These are phyloP conservation scores for Solidago caesia DNA, from an alignment of 129 eudicot genomes.

Conservation along the genomic window DNA sequence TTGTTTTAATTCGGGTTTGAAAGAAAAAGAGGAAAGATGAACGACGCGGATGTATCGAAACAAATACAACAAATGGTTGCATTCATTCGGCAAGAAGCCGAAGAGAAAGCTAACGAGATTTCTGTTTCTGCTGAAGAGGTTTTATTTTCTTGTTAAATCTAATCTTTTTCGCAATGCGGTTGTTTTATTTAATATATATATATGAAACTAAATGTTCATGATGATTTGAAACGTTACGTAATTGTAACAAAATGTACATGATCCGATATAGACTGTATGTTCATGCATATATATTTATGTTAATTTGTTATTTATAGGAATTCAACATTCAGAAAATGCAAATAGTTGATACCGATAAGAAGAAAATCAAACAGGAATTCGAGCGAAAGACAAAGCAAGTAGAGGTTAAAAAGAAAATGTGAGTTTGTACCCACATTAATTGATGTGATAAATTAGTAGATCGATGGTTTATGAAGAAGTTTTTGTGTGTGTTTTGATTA, in stretches of 20 bases:
- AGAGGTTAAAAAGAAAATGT: conserved; percentile 78
- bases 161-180: neutral
- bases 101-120: conserved; percentile 75
- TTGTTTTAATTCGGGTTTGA: neutral
- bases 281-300: neutral
- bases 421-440: neutral
- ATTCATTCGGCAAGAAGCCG: conserved; percentile 71
- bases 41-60: conserved; percentile 62
- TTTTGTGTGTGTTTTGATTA: neutral
- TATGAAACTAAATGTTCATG: neutral
- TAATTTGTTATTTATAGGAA: conserved; percentile 44
- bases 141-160: neutral
- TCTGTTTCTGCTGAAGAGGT: conserved; percentile 74
- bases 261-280: neutral
- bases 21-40: conserved; percentile 40
- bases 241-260: neutral
- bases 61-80: conserved; percentile 72
- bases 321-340: conserved; percentile 81
- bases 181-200: neutral
- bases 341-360: conserved; percentile 77
- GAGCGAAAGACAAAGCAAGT: conserved; percentile 83
- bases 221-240: neutral
- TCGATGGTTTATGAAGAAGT: neutral
- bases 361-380: conserved; percentile 65
- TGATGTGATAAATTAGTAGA: neutral